A percentile compares a stretch with the other conserved stretches of the same genome.
phyloP scores from a whole-genome alignment of 371 early-diverging fungal genomes.

The Mortierella sp. region DNA sequence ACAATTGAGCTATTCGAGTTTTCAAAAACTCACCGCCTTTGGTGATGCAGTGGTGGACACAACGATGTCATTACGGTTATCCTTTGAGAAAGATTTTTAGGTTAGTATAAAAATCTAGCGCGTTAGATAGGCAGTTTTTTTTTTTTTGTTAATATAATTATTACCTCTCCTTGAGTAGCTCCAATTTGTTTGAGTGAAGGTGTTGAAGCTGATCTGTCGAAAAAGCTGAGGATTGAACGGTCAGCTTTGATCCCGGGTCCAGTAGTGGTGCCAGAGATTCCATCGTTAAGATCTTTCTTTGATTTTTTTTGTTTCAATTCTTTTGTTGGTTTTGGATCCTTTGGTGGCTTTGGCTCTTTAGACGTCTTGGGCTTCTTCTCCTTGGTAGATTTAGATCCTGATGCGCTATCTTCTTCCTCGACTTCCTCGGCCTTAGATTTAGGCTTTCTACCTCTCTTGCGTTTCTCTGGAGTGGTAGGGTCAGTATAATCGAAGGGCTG shows the following conservation, averaged over 20 bases:
- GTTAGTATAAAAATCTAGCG: background rate
- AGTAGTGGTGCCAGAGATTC: background rate
- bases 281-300: conserved; percentile 1
- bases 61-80: background rate
- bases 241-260: conserved; percentile 14
- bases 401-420: background rate
- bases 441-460: conserved; percentile 38
- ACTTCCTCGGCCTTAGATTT: conserved; percentile 28
- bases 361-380: conserved; percentile 15
- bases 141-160: background rate
- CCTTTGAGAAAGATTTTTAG: background rate
- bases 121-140: background rate
- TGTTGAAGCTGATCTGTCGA: conserved; percentile 28
- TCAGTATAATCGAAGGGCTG: background rate
- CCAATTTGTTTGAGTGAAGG: background rate
- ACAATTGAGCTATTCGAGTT: background rate
- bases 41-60: background rate
- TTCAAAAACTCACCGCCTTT: conserved; percentile 7
- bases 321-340: conserved; percentile 30
- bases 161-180: conserved; percentile 6
- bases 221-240: conserved; percentile 55
- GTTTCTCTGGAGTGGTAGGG: conserved; percentile 11
- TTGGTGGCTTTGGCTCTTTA: conserved; percentile 19
- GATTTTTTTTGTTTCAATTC: conserved; percentile 11
- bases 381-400: conserved; percentile 5